phyloP scores from a whole-genome alignment of 129 eudicot species.

The Flaveria ramosissima region DNA sequence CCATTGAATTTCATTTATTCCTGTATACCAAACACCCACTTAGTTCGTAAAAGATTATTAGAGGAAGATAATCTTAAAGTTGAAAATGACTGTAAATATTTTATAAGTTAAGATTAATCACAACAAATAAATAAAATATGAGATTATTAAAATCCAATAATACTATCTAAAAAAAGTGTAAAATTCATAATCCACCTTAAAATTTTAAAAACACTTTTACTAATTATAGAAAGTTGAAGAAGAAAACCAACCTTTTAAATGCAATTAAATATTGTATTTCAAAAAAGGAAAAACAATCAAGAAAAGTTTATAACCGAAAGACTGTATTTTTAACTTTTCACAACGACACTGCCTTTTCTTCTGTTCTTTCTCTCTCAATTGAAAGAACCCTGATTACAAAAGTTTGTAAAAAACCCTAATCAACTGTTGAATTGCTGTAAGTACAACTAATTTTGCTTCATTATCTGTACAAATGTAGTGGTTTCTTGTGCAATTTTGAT shows the following conservation, averaged over 20 bases:
- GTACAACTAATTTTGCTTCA: slow-evolving; percentile 14
- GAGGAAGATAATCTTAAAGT: too few relatives aligned
- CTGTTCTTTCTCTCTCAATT: slow-evolving; percentile 12
- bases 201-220: neutral
- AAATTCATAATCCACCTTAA: neutral
- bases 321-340: neutral
- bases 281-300: slow-evolving; percentile 19
- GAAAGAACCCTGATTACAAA: slow-evolving; percentile 3
- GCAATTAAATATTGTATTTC: slow-evolving; percentile 18
- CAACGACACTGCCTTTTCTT: slow-evolving; percentile 23
- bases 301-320: slow-evolving; percentile 4
- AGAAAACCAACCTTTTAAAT: slow-evolving; percentile 7
- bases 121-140: too few relatives aligned
- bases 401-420: slow-evolving; percentile 22
- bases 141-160: too few relatives aligned
- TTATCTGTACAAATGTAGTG: slow-evolving; percentile 7
- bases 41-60: too few relatives aligned
- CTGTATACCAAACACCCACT: too few relatives aligned
- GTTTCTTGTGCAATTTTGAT: neutral
- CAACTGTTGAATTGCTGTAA: slow-evolving; percentile 22
- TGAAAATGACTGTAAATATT: too few relatives aligned
- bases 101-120: too few relatives aligned
- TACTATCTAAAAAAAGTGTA: too few relatives aligned
- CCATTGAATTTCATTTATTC: too few relatives aligned
- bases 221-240: neutral